A percentile compares a stretch with the other conserved stretches of the same genome.
phyloP scores from a whole-genome alignment of 768 basidiomycete genomes.

The Pholiota molesta region DNA sequence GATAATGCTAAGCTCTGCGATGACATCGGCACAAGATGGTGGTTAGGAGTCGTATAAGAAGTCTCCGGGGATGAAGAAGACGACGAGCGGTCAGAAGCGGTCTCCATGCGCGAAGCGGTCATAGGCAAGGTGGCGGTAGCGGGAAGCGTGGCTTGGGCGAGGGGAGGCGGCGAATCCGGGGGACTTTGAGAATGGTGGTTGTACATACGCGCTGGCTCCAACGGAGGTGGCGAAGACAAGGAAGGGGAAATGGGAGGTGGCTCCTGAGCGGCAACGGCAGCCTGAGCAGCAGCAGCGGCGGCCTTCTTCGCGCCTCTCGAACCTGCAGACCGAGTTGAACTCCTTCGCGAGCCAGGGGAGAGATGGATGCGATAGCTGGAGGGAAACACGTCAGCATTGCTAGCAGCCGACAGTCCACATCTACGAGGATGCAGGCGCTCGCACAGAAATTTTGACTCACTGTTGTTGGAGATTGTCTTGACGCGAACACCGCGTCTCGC shows the following conservation, averaged over 20 bases:
- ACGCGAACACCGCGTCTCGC: slow-evolving; percentile 86
- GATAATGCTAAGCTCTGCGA: slow-evolving; percentile 19
- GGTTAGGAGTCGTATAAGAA: slow-evolving; percentile 37
- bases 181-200: slow-evolving; percentile 39
- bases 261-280: slow-evolving; percentile 21
- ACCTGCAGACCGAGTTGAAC: slow-evolving; percentile 60
- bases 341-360: slow-evolving; percentile 76
- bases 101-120: slow-evolving; percentile 13
- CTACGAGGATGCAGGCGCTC: not conserved
- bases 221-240: slow-evolving; percentile 42
- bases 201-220: slow-evolving; percentile 46
- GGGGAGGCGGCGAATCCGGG: slow-evolving; percentile 58
- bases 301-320: slow-evolving; percentile 35
- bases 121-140: slow-evolving; percentile 34
- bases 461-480: slow-evolving; percentile 84
- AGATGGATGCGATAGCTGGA: slow-evolving; percentile 78
- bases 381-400: not conserved
- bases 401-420: not conserved
- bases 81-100: slow-evolving; percentile 17
- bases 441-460: slow-evolving; percentile 35
- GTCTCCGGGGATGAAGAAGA: slow-evolving; percentile 50
- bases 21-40: slow-evolving; percentile 27
- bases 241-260: slow-evolving; percentile 30
- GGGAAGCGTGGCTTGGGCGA: slow-evolving; percentile 54
- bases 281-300: slow-evolving; percentile 13